These are phyloP conservation scores for Penicillium arizonense DNA, from an alignment of 495 filamentous ascomycete species.

Conservation along the genomic window DNA sequence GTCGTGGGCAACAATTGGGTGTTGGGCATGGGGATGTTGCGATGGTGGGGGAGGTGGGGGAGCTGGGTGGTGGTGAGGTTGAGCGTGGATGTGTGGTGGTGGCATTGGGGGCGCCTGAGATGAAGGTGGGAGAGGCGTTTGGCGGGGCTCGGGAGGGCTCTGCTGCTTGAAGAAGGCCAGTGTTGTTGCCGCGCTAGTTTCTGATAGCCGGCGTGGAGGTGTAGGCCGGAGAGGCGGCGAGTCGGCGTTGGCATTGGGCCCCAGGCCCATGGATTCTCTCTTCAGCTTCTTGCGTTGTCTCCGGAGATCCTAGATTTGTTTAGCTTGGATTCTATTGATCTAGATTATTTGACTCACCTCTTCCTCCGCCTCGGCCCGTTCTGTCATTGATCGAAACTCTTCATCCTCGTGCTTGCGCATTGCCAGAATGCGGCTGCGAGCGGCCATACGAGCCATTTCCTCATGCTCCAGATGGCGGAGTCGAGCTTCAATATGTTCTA, in stretches of 20 bases:
- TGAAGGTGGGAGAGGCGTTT: slow-evolving; percentile 31
- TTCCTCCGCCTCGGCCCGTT: slow-evolving; percentile 47
- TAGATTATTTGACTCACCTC: slow-evolving; percentile 32
- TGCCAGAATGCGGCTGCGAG: slow-evolving; percentile 42
- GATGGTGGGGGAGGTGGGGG: slow-evolving; percentile 12
- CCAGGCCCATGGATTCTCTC: slow-evolving; percentile 47
- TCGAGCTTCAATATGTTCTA: slow-evolving; percentile 46
- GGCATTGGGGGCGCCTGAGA: slow-evolving; percentile 27
- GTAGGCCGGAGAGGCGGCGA: slow-evolving; percentile 45
- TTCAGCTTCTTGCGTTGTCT: slow-evolving; percentile 46
- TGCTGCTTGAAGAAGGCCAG: slow-evolving; percentile 52
- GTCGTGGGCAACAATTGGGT: slow-evolving; percentile 31
- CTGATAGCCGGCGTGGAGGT: slow-evolving; percentile 44
- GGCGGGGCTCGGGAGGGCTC: slow-evolving; percentile 46
- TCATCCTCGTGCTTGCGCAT: slow-evolving; percentile 50
- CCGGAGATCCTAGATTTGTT: slow-evolving; percentile 39
- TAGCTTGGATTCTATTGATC: slow-evolving; percentile 3
- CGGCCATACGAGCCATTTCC: slow-evolving; percentile 44
- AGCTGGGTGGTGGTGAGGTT: slow-evolving; percentile 15
- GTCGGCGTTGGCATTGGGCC: slow-evolving; percentile 33
- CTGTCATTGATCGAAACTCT: slow-evolving; percentile 47
- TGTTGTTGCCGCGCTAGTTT: slow-evolving; percentile 51
- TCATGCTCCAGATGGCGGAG: slow-evolving; percentile 48
- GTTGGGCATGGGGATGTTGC: slow-evolving; percentile 18
- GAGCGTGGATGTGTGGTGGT: slow-evolving; percentile 23